A percentile compares a stretch with the other conserved stretches of the same genome.
Evolutionary conservation across 331 rosid genomes (phyloP).

Genomic region (Quercus lobata): DNA sequence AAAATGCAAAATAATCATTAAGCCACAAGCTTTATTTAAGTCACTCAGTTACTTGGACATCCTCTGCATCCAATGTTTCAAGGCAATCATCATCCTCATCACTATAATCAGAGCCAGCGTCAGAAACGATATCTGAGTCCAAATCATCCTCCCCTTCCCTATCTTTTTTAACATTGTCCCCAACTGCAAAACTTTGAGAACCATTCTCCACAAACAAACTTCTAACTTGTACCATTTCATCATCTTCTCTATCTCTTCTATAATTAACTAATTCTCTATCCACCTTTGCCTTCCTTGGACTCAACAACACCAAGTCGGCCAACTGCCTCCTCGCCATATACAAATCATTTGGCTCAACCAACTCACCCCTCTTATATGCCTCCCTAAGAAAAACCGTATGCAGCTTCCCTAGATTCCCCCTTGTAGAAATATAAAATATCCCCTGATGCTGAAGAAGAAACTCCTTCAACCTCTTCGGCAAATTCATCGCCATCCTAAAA

Average conservation of each 20-base stretch:
- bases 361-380: conserved; percentile 67
- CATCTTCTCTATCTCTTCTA: conserved; percentile 50
- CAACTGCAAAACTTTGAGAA: conserved; percentile 24
- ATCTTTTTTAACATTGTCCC: conserved; percentile 9
- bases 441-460: conserved; percentile 95
- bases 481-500: conserved; percentile 65
- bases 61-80: conserved; percentile 24
- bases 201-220: conserved; percentile 45
- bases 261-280: conserved; percentile 69
- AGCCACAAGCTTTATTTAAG: background rate
- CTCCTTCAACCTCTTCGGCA: conserved; percentile 83
- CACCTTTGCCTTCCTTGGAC: conserved; percentile 66
- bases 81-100: conserved; percentile 39
- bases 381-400: conserved; percentile 83
- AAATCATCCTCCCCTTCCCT: conserved; percentile 33
- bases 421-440: conserved; percentile 73
- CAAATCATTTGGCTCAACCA: conserved; percentile 74
- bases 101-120: conserved; percentile 32
- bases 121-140: conserved; percentile 30
- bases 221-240: conserved; percentile 38
- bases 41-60: conserved; percentile 3
- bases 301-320: conserved; percentile 67
- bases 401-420: conserved; percentile 88
- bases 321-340: conserved; percentile 72
- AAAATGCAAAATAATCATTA: background rate